Evolutionary conservation across 331 rosid species (phyloP).

Genomic region (Telfairia occidentalis): DNA sequence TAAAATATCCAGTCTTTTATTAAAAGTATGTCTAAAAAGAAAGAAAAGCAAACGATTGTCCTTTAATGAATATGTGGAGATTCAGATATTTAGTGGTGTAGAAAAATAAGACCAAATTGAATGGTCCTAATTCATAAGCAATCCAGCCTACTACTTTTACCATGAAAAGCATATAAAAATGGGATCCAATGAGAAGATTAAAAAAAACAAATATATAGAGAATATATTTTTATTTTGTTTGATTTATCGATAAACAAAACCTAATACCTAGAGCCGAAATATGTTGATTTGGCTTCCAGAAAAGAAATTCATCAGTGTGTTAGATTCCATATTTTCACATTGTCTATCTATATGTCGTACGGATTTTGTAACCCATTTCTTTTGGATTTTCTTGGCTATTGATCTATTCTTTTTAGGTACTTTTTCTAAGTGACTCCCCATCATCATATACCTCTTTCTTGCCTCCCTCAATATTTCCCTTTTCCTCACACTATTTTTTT

Average conservation of each 20-base stretch:
- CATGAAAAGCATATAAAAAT: neutral
- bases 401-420: slow-evolving; percentile 5
- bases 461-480: neutral
- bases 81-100: neutral
- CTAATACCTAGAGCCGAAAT: neutral
- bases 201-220: neutral
- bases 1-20: neutral
- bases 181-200: neutral
- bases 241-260: neutral
- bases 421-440: neutral
- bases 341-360: neutral
- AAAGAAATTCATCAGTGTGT: neutral
- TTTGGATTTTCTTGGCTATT: neutral
- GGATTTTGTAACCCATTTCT: neutral
- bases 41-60: neutral
- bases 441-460: neutral
- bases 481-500: neutral
- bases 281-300: neutral
- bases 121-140: neutral
- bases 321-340: neutral
- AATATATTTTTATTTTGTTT: neutral
- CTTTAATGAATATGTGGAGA: neutral
- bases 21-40: neutral
- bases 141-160: neutral
- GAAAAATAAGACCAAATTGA: neutral